These are phyloP conservation scores for Agrocybe praecox DNA, from an alignment of 768 basidiomycete genomes.

Conservation along the genomic window DNA sequence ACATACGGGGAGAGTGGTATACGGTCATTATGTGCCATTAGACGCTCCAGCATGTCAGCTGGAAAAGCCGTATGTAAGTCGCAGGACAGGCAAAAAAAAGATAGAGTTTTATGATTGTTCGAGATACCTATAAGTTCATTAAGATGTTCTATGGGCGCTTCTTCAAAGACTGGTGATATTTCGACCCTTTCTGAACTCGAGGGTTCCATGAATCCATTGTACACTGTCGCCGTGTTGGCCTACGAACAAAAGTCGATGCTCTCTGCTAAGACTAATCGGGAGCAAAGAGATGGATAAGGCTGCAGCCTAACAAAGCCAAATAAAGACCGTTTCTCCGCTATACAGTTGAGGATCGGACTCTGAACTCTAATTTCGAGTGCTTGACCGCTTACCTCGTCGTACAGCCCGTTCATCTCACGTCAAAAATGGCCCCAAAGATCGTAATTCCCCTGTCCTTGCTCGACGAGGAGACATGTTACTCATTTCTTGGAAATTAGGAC, in stretches of 20 bases:
- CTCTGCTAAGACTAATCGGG: slow-evolving; percentile 1
- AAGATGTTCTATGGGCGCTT: slow-evolving; percentile 80
- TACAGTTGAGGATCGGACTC: slow-evolving; percentile 58
- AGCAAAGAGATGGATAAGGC: slow-evolving; percentile 18
- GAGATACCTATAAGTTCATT: slow-evolving; percentile 83
- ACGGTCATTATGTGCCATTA: slow-evolving; percentile 95
- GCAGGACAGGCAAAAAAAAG: background rate
- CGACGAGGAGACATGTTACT: background rate
- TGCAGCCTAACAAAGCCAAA: slow-evolving; percentile 40
- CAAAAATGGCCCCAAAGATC: slow-evolving; percentile 76
- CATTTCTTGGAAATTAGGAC: slow-evolving; percentile 57
- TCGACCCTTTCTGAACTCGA: slow-evolving; percentile 66
- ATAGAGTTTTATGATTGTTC: slow-evolving; percentile 8
- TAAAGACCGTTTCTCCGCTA: slow-evolving; percentile 38
- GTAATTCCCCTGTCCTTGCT: slow-evolving; percentile 39
- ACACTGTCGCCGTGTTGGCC: slow-evolving; percentile 40
- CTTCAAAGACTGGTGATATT: slow-evolving; percentile 84
- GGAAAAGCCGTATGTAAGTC: slow-evolving; percentile 18
- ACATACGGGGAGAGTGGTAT: slow-evolving; percentile 87
- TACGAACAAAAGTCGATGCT: slow-evolving; percentile 1
- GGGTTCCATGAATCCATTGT: slow-evolving; percentile 87
- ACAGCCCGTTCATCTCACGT: slow-evolving; percentile 31
- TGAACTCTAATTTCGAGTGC: slow-evolving; percentile 51
- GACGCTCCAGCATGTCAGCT: slow-evolving; percentile 96
- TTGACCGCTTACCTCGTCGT: slow-evolving; percentile 21